Evolutionary conservation across 2,329 filamentous ascomycete species (phyloP), one percentile per base, ranked within the genome.

Genomic region (Colletotrichum sojae): DNA sequence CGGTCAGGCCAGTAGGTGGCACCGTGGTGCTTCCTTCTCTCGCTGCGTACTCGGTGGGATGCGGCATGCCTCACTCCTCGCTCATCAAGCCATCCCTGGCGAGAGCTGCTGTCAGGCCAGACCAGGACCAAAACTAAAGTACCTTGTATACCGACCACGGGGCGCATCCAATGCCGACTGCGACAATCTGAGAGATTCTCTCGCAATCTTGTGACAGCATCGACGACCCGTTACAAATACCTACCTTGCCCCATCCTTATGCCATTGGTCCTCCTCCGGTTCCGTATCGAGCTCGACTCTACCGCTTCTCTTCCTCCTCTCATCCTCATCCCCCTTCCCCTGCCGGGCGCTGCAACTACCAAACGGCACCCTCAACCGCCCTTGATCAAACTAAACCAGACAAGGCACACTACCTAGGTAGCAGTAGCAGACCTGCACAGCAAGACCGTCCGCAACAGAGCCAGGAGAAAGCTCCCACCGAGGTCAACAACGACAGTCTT

Each of bases 221-320:
- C 66, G 43, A 60, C 51, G 15, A 18, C 31, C 36, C 62, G 62
- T 66, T 69, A 69, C 66, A 69, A 69, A 69, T 66, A 69, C 55
- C 61, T 54, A 58, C 46, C 54, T n/a, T 60, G 25, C 43, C 59
- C 60, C 40, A 13, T 39, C 61, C 65, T 57, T 48, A 6, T 48
- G 22, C 43, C 25, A 65, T 58, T 65, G n/a, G 40, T 6, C 10
- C 18, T 12, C 12, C 12, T 16, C 20, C 10, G 27, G 3, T 15
- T 9, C 2, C 13, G 6, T 16, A 9, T 16, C 13, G 13, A 51
- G 25, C n/a, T 25, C 31, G 31, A 36, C 31, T 36, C 31, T 40
- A 16, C 36, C 12, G 8, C 46, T 20, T 20, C 6, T 48, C 52
- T 6, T 16, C 36, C 57, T 36, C 52, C 18, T n/a, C n/a, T 46